Evolutionary conservation across 805 yeast species (phyloP), one percentile per base, ranked within the genome.

Genomic region (Saturnispora galanensis): DNA sequence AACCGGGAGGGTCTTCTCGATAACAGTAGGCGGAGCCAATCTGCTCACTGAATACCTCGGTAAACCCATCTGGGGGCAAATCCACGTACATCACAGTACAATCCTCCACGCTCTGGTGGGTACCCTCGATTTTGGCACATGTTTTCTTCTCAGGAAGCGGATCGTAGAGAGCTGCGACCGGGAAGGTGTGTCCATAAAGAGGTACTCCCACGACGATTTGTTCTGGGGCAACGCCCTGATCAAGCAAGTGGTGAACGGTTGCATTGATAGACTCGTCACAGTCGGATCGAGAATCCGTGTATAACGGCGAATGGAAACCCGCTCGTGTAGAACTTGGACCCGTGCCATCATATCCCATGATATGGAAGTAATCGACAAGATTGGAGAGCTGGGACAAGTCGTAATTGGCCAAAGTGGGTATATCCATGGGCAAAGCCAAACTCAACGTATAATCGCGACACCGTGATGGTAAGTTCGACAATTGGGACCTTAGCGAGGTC

Each of bases 321-420:
- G 81, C 74, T 3, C 39, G 50, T 0, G 59, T 54, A 1, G 85
- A 77, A 95, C 95, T 86, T 8, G 74, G 68, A 0, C 97, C 97
- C 1, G 79, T 65, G 53, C 80, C 84, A 59, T 93, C 97, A 60
- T 93, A 90, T 15, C 93, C 78, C 97, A 90, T 90, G 47, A 93
- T 59, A 58, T 90, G 89, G 83, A 89, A 88, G 52, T 77, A 76
- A 15, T 77, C 66, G 13, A 93, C 56, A 52, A 70, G 69, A 18
- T 58, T 56, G 51, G 81, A 81, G 73, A 90, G 70, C n/a, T 69
- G 70, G 1, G 50, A 41, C 1, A 88, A 54, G 5, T 71, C 60
- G 42, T 81, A 65, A 5, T 59, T 49, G 3, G 53, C 42, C 13
- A 79, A 56, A 43, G 71, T 69, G 4, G 71, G 74, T 0, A 59